Conservation (phyloP, 495 filamentous ascomycete species). For the Annulohypoxylon moriforme region DNA sequence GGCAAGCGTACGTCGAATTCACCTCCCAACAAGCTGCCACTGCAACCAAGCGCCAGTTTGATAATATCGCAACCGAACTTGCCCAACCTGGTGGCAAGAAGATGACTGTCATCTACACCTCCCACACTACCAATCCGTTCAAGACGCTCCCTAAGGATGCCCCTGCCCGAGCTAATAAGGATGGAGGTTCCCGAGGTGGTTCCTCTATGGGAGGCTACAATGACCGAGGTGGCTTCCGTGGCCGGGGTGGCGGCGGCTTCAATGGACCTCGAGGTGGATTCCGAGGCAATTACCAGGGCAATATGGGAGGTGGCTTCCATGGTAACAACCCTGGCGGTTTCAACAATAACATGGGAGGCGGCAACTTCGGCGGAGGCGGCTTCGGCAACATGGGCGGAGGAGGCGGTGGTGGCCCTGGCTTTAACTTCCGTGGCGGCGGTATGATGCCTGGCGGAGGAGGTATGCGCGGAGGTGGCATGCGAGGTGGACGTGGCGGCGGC, state of each 20-base stretch:
- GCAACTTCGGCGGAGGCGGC: slow-evolving; percentile 55
- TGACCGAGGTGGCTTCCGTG: slow-evolving; percentile 55
- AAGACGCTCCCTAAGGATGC: slow-evolving; percentile 91
- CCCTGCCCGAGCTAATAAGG: slow-evolving; percentile 77
- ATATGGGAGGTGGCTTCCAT: slow-evolving; percentile 42
- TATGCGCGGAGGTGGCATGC: slow-evolving; percentile 80
- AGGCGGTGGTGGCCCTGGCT: slow-evolving; percentile 69
- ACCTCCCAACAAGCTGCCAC: slow-evolving; percentile 85
- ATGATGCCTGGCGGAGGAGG: slow-evolving; percentile 72
- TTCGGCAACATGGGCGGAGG: slow-evolving; percentile 62
- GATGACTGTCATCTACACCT: slow-evolving; percentile 78
- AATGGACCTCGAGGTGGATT: slow-evolving; percentile 41
- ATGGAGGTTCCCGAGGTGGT: slow-evolving; percentile 63
- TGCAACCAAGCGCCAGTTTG: slow-evolving; percentile 84
- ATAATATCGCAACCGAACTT: slow-evolving; percentile 61
- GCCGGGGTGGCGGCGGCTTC: slow-evolving; percentile 47
- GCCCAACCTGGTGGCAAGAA: slow-evolving; percentile 69
- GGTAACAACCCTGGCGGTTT: slow-evolving; percentile 40
- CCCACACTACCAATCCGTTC: slow-evolving; percentile 85
- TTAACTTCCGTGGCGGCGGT: slow-evolving; percentile 62
- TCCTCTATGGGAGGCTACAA: slow-evolving; percentile 56
- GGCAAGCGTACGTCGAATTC: slow-evolving; percentile 92
- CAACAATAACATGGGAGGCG: slow-evolving; percentile 48
- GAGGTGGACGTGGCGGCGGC: slow-evolving; percentile 74
- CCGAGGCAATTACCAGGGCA: slow-evolving; percentile 15